These are phyloP conservation scores for Diaporthe longicolla DNA, from an alignment of 2,329 filamentous ascomycete genomes.

Conservation along the genomic window DNA sequence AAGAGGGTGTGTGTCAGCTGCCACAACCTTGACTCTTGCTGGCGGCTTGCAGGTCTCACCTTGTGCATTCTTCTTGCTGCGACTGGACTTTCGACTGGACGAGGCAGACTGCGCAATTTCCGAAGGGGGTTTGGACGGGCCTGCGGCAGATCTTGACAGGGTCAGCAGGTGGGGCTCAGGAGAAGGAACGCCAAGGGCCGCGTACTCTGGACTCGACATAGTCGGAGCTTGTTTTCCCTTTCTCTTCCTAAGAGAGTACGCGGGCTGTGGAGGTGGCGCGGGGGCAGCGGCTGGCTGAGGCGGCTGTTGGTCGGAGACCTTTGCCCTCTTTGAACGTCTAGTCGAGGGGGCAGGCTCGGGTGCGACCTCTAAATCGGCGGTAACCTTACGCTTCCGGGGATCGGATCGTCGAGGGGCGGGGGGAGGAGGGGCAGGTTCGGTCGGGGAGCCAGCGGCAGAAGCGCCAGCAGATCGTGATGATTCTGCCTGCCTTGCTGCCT, in stretches of 20 bases:
- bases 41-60: conserved; percentile 50
- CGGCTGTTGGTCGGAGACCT: conserved; percentile 65
- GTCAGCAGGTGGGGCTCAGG: conserved; percentile 28
- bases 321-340: conserved; percentile 80
- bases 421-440: conserved; percentile 57
- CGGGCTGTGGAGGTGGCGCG: conserved; percentile 49
- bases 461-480: conserved; percentile 59
- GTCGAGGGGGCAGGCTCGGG: conserved; percentile 54
- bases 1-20: conserved; percentile 43
- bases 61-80: conserved; percentile 73
- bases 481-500: conserved; percentile 78
- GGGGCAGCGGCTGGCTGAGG: conserved; percentile 53
- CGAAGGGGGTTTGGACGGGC: conserved; percentile 72
- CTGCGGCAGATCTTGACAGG: conserved; percentile 56
- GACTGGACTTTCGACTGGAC: conserved; percentile 80
- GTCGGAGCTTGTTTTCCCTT: conserved; percentile 73
- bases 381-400: conserved; percentile 82
- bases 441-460: conserved; percentile 56
- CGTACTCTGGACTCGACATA: conserved; percentile 83
- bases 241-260: conserved; percentile 61
- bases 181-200: conserved; percentile 30
- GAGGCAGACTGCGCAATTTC: conserved; percentile 72
- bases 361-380: conserved; percentile 60
- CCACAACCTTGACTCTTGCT: background rate
- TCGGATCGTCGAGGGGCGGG: conserved; percentile 55